Conservation (phyloP, 208 protist genomes). For the Porcisia deanei region DNA sequence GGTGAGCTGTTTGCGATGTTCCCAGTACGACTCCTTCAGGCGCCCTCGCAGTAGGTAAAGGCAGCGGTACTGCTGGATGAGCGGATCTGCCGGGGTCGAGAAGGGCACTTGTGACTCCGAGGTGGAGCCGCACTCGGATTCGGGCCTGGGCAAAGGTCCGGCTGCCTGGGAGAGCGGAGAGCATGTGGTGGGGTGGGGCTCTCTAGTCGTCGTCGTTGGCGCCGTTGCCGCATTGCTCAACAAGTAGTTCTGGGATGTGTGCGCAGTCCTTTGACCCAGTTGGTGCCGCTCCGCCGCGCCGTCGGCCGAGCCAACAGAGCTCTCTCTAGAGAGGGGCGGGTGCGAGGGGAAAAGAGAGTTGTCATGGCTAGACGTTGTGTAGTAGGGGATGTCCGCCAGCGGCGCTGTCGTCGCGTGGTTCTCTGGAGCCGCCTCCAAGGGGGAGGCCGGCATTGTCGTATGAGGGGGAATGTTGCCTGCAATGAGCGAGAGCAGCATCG, state of each 20-base stretch:
- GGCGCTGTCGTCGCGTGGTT: not conserved
- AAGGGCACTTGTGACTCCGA: not conserved
- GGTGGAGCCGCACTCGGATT: not conserved
- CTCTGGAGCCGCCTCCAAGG: not conserved
- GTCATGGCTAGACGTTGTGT: not conserved
- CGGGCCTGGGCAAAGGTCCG: not conserved
- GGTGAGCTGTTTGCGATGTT: constrained; percentile 37
- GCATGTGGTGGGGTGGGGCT: not conserved
- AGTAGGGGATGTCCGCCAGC: not conserved
- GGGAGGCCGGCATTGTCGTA: not conserved
- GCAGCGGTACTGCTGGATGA: constrained; percentile 41
- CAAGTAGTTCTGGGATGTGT: not conserved
- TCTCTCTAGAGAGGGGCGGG: not conserved
- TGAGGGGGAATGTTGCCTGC: not conserved
- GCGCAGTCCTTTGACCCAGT: not conserved
- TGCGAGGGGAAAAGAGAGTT: not conserved
- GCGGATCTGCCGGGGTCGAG: not conserved
- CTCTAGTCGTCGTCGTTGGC: too few species aligned
- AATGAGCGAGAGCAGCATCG: constrained; percentile 30
- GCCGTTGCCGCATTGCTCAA: not conserved
- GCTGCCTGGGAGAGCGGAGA: not conserved
- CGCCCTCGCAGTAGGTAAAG: constrained; percentile 57
- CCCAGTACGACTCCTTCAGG: constrained; percentile 41
- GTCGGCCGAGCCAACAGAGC: not conserved
- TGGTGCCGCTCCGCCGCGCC: not conserved